These are phyloP conservation scores for Cytospora mali DNA, from an alignment of 2,329 filamentous ascomycete species.

Conservation along the genomic window DNA sequence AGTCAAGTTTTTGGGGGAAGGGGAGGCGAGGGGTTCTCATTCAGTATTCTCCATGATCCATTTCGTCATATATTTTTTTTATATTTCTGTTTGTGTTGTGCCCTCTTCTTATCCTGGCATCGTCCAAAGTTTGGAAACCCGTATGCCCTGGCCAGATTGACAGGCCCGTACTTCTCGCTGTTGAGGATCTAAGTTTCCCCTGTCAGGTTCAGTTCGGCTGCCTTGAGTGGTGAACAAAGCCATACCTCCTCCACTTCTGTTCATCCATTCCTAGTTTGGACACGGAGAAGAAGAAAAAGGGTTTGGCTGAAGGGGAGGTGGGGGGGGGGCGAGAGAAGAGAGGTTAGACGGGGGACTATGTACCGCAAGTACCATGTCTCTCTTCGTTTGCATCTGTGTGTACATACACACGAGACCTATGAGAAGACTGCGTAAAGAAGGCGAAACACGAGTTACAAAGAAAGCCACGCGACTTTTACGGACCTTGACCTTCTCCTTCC, in stretches of 20 bases:
- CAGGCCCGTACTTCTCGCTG: background rate
- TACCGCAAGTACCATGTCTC: slow-evolving; percentile 4
- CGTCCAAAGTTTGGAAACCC: background rate
- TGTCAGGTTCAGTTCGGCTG: background rate
- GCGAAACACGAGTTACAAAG: slow-evolving; percentile 24
- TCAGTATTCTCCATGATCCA: background rate
- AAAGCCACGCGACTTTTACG: slow-evolving; percentile 25
- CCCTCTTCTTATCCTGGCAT: background rate
- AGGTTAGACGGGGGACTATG: background rate
- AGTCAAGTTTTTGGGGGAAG: background rate
- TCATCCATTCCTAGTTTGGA: background rate
- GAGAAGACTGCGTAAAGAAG: slow-evolving; percentile 6
- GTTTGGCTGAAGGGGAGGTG: background rate
- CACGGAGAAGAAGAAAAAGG: no score
- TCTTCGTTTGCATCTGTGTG: slow-evolving; percentile 1
- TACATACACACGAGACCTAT: background rate
- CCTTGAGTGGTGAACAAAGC: background rate
- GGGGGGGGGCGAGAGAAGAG: background rate
- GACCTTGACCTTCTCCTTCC: slow-evolving; percentile 13
- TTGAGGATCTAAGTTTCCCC: background rate
- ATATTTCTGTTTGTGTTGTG: background rate
- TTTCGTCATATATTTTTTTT: background rate
- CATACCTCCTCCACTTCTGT: background rate
- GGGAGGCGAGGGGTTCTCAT: background rate
- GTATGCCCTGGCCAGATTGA: background rate